Evolutionary conservation across 148 eudicot species (phyloP).

Genomic region (Chenopodium album): DNA sequence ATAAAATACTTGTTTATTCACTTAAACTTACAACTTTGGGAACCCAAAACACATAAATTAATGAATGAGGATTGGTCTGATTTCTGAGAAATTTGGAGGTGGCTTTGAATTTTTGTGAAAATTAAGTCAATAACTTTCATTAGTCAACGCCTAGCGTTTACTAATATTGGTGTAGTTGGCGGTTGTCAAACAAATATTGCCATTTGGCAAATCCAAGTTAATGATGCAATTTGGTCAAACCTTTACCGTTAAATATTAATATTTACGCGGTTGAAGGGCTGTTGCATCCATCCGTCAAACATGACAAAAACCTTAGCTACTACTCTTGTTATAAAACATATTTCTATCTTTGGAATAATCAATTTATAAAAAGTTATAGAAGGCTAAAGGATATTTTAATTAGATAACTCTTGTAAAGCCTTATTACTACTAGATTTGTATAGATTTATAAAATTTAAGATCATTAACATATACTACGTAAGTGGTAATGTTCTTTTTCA

Average conservation of each 20-base stretch:
- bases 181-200: conserved; percentile 10
- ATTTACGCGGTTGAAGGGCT: neutral
- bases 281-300: neutral
- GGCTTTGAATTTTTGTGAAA: neutral
- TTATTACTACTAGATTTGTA: no score
- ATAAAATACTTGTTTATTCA: no score
- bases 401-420: no score
- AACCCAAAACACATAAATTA: conserved; percentile 11
- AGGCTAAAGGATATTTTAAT: no score
- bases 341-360: no score
- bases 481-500: no score
- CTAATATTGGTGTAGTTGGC: conserved; percentile 8
- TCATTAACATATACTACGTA: no score
- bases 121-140: neutral
- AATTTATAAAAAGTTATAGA: no score
- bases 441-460: no score
- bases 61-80: neutral
- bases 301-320: neutral
- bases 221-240: conserved; percentile 11
- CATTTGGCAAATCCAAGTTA: neutral
- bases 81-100: neutral
- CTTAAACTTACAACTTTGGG: conserved; percentile 9
- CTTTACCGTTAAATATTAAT: neutral
- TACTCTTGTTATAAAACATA: neutral
- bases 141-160: conserved; percentile 24